Evolutionary conservation across 139 green algal genomes (phyloP).

Genomic region (Chara braunii): DNA sequence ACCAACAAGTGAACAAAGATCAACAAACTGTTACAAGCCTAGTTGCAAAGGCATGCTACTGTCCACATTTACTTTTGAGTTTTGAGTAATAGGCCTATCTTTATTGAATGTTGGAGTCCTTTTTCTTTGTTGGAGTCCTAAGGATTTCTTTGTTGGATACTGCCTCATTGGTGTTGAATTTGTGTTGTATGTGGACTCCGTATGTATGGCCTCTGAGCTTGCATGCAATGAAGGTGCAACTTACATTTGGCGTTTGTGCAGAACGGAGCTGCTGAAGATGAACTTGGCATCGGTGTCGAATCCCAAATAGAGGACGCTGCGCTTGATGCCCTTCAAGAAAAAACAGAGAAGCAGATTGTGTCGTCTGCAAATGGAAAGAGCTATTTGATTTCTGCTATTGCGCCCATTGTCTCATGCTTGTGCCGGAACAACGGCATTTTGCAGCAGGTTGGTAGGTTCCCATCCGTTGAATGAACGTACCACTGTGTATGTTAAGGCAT

Average conservation of each 20-base stretch:
- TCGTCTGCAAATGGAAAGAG: background rate
- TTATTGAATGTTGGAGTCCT: too few relatives aligned
- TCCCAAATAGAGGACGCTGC: slow-evolving; percentile 25
- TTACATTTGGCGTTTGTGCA: background rate
- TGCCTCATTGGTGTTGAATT: too few relatives aligned
- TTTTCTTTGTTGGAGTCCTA: too few relatives aligned
- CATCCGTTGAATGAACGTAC: too few relatives aligned
- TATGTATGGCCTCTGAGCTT: background rate
- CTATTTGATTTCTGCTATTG: slow-evolving; percentile 56
- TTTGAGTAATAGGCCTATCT: too few relatives aligned
- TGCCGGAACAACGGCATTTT: slow-evolving; percentile 42
- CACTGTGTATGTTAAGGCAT: too few relatives aligned
- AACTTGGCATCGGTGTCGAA: slow-evolving; percentile 17
- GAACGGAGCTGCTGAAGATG: too few relatives aligned
- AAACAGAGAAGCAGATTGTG: slow-evolving; percentile 52
- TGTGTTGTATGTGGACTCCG: too few relatives aligned
- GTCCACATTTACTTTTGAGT: background rate
- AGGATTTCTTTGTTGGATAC: too few relatives aligned
- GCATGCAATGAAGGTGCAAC: background rate
- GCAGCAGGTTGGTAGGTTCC: slow-evolving; percentile 18
- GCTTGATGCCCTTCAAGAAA: slow-evolving; percentile 30
- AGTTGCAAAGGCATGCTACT: too few relatives aligned
- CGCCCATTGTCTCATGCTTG: slow-evolving; percentile 46
- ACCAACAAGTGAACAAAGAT: too few relatives aligned
- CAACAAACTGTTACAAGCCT: too few relatives aligned